Evolutionary conservation across 371 early-diverging fungal species (phyloP).

Genomic region (Encephalitozoon hellem): DNA sequence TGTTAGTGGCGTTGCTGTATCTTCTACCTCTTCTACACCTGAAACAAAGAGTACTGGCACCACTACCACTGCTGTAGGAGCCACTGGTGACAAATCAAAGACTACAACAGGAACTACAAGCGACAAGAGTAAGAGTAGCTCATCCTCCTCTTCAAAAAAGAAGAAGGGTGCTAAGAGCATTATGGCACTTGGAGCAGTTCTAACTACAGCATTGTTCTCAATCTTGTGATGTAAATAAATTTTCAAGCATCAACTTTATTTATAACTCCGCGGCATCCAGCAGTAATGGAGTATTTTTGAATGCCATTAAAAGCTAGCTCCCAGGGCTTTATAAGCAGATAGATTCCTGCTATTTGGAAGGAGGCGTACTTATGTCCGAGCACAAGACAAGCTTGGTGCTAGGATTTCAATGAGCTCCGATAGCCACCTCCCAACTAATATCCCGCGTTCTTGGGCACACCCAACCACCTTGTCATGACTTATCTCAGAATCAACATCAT

Average conservation of each 20-base stretch:
- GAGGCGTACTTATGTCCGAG: too few relatives aligned
- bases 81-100: not conserved
- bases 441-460: not conserved
- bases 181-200: not conserved
- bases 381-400: not conserved
- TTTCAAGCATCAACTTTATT: not conserved
- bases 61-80: not conserved
- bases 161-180: conserved; percentile 5
- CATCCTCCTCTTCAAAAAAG: not conserved
- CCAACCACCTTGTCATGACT: not conserved
- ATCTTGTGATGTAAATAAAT: conserved; percentile 12
- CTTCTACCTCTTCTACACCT: not conserved
- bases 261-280: too few relatives aligned
- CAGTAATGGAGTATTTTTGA: too few relatives aligned
- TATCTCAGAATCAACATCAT: not conserved
- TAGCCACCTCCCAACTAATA: not conserved
- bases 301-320: too few relatives aligned
- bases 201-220: conserved; percentile 5
- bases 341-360: too few relatives aligned
- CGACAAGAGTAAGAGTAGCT: not conserved
- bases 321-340: too few relatives aligned
- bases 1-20: not conserved
- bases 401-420: not conserved
- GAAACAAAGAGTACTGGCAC: not conserved
- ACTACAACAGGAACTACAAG: not conserved